A percentile compares a stretch with the other conserved stretches of the same genome.
Evolutionary conservation across 2,329 filamentous ascomycete species (phyloP).

Genomic region (Metarhizium humberi): DNA sequence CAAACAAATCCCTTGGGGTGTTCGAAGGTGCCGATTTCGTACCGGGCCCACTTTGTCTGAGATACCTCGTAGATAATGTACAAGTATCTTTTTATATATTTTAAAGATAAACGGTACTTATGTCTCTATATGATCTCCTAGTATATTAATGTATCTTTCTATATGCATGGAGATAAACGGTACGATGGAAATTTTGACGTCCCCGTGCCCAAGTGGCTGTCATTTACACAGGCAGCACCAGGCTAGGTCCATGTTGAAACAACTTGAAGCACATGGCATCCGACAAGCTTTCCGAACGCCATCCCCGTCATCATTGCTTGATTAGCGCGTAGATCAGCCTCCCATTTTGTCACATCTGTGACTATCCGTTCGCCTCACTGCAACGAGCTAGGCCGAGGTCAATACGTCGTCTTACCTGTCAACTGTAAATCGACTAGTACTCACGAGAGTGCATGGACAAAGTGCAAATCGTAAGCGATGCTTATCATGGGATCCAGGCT

Average conservation of each 20-base stretch:
- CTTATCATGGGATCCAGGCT: too few species aligned
- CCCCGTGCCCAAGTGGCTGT: background rate
- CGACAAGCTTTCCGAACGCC: background rate
- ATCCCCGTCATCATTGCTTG: background rate
- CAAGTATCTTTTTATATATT: too few species aligned
- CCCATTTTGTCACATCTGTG: background rate
- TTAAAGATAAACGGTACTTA: too few species aligned
- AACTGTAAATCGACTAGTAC: background rate
- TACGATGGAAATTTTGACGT: background rate
- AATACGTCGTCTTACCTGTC: background rate
- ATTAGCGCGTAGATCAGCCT: background rate
- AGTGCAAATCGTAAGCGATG: background rate
- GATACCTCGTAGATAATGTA: too few species aligned
- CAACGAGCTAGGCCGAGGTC: background rate
- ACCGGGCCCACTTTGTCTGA: too few species aligned
- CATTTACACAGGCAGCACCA: too few species aligned
- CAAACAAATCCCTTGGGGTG: background rate
- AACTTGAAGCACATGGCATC: background rate
- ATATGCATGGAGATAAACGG: too few species aligned
- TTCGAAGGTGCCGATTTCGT: too few species aligned
- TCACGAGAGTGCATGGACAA: background rate
- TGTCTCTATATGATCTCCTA: too few species aligned
- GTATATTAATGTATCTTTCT: too few species aligned
- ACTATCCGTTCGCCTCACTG: background rate
- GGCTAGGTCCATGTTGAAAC: background rate